Evolutionary conservation across 495 filamentous ascomycete genomes (phyloP), one percentile per base, ranked within the genome.

Genomic region (Evernia prunastri): DNA sequence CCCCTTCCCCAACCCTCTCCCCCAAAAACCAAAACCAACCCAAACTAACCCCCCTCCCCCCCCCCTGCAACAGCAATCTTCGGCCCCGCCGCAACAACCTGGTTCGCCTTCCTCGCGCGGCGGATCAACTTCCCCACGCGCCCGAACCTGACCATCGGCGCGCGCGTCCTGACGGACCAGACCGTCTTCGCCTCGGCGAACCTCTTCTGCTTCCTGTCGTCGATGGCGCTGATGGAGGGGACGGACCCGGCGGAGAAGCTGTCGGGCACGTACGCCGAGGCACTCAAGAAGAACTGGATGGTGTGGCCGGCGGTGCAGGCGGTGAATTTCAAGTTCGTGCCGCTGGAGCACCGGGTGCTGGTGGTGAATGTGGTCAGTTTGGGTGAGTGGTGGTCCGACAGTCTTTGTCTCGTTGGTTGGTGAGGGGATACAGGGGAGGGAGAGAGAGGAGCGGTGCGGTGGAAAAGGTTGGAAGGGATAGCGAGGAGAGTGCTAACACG

Each of bases 301-400:
- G 80, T 98, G 57, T 98, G 95, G 94, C 95, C 94, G 12, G 84
- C 83, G 65, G 91, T 97, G 63, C 94, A 98, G 79, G 75, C 87
- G 59, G 81, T 87, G 67, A 98, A 98, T 78, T 97, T 98, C 79
- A 86, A 87, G 72, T 79, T 95, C 53, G 88, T 97, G 60, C 94
- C 94, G 18, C 75, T 96, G 68, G 82, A 97, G 67, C 87, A 92
- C 72, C 78, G 93, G 63, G 82, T 98, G 39, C 74, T 98, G 68
- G 85, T 96, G 53, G 94, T 97, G 54, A 98, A 98, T 71, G 74
- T 96, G 25, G 80, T 97, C 51, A 83, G 80, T 69, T 77, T 90
- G 67, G 87, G 87, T 90, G 73, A 73, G 85, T 81, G n/a, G 45
- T 42, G n/a, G n/a, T n/a, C n/a, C n/a, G n/a, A n/a, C n/a, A n/a